phyloP scores from a whole-genome alignment of 352 stramenopile species.

The Halophytophthora polymorphica region DNA sequence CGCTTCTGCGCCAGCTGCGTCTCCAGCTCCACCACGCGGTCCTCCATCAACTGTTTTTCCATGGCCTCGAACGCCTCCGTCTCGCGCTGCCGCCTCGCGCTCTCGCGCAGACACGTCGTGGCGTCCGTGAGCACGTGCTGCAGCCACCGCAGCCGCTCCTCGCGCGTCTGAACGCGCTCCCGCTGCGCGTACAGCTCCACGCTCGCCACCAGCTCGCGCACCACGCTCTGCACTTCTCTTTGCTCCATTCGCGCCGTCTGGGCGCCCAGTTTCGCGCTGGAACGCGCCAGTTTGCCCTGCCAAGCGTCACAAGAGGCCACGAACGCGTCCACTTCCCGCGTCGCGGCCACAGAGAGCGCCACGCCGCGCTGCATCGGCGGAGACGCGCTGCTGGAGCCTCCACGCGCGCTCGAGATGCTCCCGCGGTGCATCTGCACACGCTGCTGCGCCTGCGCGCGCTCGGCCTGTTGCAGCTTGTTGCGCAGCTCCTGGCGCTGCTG shows the following conservation, averaged over 20 bases:
- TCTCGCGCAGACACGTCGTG: constrained; percentile 9
- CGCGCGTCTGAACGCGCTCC: constrained; percentile 1
- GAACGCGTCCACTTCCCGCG: constrained; percentile 31
- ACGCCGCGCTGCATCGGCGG: background rate
- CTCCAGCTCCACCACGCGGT: constrained; percentile 52
- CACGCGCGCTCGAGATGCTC: background rate
- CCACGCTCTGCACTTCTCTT: constrained; percentile 28
- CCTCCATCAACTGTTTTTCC: constrained; percentile 46
- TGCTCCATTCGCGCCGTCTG: constrained; percentile 19
- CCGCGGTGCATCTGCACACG: background rate
- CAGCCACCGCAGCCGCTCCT: constrained; percentile 16
- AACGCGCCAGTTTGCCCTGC: constrained; percentile 18
- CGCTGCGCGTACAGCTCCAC: constrained; percentile 26
- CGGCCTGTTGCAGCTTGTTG: constrained; percentile 15
- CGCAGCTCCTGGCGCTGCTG: constrained; percentile 17
- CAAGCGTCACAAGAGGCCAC: constrained; percentile 28
- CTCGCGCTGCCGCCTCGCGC: constrained; percentile 15
- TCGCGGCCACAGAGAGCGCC: constrained; percentile 9
- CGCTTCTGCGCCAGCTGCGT: constrained; percentile 42
- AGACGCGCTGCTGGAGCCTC: background rate
- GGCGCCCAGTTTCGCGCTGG: constrained; percentile 17
- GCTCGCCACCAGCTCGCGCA: constrained; percentile 30
- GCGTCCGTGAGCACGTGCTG: constrained; percentile 20
- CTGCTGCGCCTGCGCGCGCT: constrained; percentile 3
- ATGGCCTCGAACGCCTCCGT: constrained; percentile 42